Percentiles rank a stretch among this genome's conserved stretches.
Conservation (phyloP, 2,329 filamentous ascomycete species). For the Ilyonectria destructans region DNA sequence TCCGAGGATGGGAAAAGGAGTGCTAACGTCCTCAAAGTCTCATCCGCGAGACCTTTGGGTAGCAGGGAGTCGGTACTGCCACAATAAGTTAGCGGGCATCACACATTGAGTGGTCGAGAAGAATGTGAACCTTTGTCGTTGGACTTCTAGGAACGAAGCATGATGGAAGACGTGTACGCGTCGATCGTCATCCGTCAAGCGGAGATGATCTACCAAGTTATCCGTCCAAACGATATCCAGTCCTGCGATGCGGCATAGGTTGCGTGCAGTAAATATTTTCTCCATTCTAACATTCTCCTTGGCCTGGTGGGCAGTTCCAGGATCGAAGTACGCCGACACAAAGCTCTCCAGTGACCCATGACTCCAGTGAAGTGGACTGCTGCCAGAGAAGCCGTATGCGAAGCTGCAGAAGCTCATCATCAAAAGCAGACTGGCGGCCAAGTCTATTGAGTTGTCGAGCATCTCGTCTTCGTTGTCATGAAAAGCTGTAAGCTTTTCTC, state of each 20-base stretch:
- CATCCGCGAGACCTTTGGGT: constrained; percentile 6
- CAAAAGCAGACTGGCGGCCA: background rate
- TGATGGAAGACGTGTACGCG: constrained; percentile 11
- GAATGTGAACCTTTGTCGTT: constrained; percentile 5
- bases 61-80: background rate
- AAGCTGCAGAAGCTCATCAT: constrained; percentile 1
- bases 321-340: background rate
- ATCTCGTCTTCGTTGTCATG: background rate
- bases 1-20: constrained; percentile 16
- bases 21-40: constrained; percentile 5
- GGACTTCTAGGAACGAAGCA: constrained; percentile 10
- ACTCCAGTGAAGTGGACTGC: background rate
- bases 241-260: constrained; percentile 12
- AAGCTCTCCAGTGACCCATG: background rate
- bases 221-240: constrained; percentile 20
- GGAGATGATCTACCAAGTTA: constrained; percentile 8
- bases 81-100: background rate
- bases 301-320: background rate
- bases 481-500: background rate
- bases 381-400: background rate
- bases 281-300: constrained; percentile 14
- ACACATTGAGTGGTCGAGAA: background rate
- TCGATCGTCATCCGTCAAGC: constrained; percentile 10
- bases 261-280: constrained; percentile 13
- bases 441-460: constrained; percentile 1